A percentile compares a stretch with the other conserved stretches of the same genome.
Conservation (phyloP, 257 asterid genomes). For the Solanum paucissectum region DNA sequence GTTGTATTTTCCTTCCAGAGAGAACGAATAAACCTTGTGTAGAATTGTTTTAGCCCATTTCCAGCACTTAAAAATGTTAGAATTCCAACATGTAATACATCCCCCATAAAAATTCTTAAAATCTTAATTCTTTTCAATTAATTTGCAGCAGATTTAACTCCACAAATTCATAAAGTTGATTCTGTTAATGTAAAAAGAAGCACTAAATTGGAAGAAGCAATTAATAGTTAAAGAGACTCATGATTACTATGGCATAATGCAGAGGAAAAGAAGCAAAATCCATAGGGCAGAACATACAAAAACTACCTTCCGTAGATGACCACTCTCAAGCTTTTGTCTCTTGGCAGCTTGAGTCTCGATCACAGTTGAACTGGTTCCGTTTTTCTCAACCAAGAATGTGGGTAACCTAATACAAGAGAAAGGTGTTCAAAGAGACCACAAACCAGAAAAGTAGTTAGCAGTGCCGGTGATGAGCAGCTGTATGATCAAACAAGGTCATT, state of each 20-base stretch:
- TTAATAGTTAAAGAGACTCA: not conserved
- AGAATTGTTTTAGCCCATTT: not conserved
- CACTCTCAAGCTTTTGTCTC: slow-evolving; percentile 95
- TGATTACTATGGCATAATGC: not conserved
- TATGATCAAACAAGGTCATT: not conserved
- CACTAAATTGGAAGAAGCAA: not conserved
- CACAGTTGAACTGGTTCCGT: slow-evolving; percentile 31
- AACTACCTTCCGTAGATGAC: slow-evolving; percentile 66
- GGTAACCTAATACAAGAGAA: slow-evolving; percentile 39
- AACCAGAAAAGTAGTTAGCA: not conserved
- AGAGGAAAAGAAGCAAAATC: not conserved
- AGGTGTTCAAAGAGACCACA: not conserved
- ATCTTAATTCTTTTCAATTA: not conserved
- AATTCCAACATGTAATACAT: not conserved
- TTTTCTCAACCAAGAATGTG: slow-evolving; percentile 26
- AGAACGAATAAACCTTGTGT: not conserved
- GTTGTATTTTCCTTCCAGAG: not conserved
- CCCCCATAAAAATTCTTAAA: not conserved
- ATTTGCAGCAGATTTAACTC: not conserved
- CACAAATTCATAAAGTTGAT: not conserved
- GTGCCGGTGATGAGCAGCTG: not conserved
- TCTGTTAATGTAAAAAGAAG: not conserved
- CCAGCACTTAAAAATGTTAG: not conserved
- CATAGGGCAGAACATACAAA: not conserved
- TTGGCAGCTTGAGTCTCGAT: slow-evolving; percentile 86